Percentiles rank a stretch among this genome's conserved stretches.
Evolutionary conservation across 202 grass and related monocot genomes (phyloP).

Genomic region (Elaeis oleifera): DNA sequence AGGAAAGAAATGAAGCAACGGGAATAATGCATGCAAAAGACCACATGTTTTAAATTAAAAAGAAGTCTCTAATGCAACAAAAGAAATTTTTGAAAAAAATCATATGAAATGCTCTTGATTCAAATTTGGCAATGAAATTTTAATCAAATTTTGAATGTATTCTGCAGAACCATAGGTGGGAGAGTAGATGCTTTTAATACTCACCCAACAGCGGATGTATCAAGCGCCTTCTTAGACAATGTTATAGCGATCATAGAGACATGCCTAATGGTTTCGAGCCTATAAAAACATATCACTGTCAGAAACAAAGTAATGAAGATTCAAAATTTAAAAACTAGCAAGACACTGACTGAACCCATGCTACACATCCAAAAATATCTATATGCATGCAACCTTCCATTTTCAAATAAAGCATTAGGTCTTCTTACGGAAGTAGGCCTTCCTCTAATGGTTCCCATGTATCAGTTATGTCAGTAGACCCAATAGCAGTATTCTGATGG

Average conservation of each 20-base stretch:
- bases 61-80: too few relatives aligned
- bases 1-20: too few relatives aligned
- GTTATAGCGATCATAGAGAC: conserved; percentile 86
- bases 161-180: too few relatives aligned
- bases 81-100: too few relatives aligned
- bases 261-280: conserved; percentile 95
- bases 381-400: not conserved
- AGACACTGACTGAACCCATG: not conserved
- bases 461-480: conserved; percentile 96
- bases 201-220: conserved; percentile 70
- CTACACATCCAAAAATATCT: not conserved
- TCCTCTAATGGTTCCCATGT: conserved; percentile 98
- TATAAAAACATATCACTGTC: conserved; percentile 13
- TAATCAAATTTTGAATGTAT: too few relatives aligned
- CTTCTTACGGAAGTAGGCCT: conserved; percentile 88
- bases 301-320: not conserved
- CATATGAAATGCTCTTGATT: too few relatives aligned
- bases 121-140: too few relatives aligned
- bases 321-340: not conserved
- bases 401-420: conserved; percentile 4
- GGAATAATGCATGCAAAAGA: too few relatives aligned
- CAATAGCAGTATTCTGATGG: conserved; percentile 70
- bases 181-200: not conserved
- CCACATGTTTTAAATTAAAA: too few relatives aligned
- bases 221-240: conserved; percentile 80